Evolutionary conservation across 257 asterid genomes (phyloP).

Genomic region (Apocynum venetum): DNA sequence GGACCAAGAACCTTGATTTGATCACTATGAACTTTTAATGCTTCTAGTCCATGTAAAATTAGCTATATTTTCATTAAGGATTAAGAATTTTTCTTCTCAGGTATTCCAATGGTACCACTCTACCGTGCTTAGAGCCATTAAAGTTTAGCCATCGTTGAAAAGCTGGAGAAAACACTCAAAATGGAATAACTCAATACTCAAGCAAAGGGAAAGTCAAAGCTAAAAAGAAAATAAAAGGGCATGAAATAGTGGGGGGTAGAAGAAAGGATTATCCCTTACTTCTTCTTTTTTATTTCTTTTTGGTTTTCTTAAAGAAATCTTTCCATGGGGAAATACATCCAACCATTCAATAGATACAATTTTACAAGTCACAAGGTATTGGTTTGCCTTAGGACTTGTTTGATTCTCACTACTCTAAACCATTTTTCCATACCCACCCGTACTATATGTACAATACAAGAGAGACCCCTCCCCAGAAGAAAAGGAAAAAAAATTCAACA

Average conservation of each 20-base stretch:
- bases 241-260: background rate
- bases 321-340: background rate
- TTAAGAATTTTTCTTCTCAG: background rate
- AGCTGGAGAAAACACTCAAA: slow-evolving; percentile 1
- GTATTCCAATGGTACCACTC: background rate
- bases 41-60: background rate
- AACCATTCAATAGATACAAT: background rate
- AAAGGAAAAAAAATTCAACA: background rate
- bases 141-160: background rate
- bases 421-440: background rate
- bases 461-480: background rate
- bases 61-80: no score
- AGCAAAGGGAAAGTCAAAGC: slow-evolving; percentile 11
- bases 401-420: background rate
- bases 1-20: background rate
- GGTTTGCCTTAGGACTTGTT: background rate
- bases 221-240: background rate
- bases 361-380: background rate
- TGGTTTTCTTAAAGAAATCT: background rate
- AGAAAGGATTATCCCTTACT: background rate
- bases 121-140: background rate
- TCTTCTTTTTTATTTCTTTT: background rate
- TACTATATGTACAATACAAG: slow-evolving; percentile 32
- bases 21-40: background rate
- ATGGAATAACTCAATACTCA: slow-evolving; percentile 12